phyloP scores from a whole-genome alignment of 768 basidiomycete genomes.

The Mycena sanguinolenta region DNA sequence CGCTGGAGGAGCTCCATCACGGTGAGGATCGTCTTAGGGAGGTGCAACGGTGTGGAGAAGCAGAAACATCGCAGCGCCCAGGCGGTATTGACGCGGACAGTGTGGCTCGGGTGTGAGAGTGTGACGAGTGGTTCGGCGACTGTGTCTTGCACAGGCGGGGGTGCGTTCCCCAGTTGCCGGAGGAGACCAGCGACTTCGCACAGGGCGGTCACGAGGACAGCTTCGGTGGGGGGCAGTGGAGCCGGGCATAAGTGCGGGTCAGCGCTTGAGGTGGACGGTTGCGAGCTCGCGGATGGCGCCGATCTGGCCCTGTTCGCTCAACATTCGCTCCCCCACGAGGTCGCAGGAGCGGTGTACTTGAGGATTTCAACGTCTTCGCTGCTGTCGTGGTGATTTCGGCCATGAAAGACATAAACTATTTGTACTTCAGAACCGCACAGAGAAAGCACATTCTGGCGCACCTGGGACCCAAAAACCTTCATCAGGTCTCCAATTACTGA shows the following conservation, averaged over 20 bases:
- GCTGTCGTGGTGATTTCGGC: constrained; percentile 80
- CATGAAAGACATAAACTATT: constrained; percentile 95
- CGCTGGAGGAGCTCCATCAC: constrained; percentile 88
- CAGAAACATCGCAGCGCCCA: constrained; percentile 95
- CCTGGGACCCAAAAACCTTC: constrained; percentile 86
- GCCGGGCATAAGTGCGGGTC: constrained; percentile 94
- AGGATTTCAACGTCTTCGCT: constrained; percentile 70
- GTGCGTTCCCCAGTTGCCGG: constrained; percentile 92
- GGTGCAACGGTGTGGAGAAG: constrained; percentile 85
- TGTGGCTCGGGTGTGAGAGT: constrained; percentile 88
- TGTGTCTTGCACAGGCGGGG: constrained; percentile 88
- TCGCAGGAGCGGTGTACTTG: constrained; percentile 70
- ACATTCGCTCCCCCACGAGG: constrained; percentile 87
- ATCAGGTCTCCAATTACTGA: constrained; percentile 93
- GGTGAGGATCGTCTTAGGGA: constrained; percentile 82
- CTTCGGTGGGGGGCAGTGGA: constrained; percentile 75
- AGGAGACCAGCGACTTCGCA: constrained; percentile 89
- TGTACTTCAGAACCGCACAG: constrained; percentile 5
- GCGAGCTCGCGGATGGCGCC: constrained; percentile 90
- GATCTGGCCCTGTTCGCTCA: constrained; percentile 96
- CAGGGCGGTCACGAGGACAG: constrained; percentile 80
- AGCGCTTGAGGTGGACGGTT: constrained; percentile 85
- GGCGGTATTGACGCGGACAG: constrained; percentile 85
- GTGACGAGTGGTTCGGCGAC: constrained; percentile 88
- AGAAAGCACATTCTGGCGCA: constrained; percentile 50